Evolutionary conservation across 495 filamentous ascomycete genomes (phyloP), one percentile per base, ranked within the genome.

Genomic region (Neurospora cerealis): DNA sequence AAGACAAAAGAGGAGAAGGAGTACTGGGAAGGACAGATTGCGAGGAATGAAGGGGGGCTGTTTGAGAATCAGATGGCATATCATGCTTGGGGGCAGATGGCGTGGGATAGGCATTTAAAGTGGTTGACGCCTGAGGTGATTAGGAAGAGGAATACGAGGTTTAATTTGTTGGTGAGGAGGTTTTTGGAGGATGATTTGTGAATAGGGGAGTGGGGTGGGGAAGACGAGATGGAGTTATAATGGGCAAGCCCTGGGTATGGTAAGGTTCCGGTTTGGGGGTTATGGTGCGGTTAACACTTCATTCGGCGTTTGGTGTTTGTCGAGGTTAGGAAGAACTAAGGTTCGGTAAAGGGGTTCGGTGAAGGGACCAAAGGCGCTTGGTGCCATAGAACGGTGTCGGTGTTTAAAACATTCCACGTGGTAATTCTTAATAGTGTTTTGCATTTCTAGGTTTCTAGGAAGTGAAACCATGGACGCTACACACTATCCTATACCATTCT

Each of bases 51-150:
- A 5, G 85, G 85, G 0, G 81, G 80, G 4, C 72, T 86, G 48
- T 84, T 83, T 60, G 78, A 78, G 42, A 80, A 84, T 54, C 85
- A 86, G 75, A 77, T 85, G 32, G 83, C 83, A 19, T 85, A 83
- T 70, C 85, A 86, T 72, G 79, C 81, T 15, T 86, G 85, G 85
- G 83, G 81, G 44, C 84, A 86, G 77, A 81, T 84, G 77, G 80
- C 85, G 1, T 84, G 80, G 80, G 80, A 84, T 39, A 75, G 79
- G 19, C 80, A 85, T 74, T 77, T 86, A 46, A 81, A 79, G 71
- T 73, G 77, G 66, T 71, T 86, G 69, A 85, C 80, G 0, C 82
- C 83, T 0, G 78, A 80, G 62, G 70, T 77, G 4, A 79, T 86
- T 13, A 79, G 78, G 71, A 78, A 66, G 28, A 74, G 73, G 34